Conservation (phyloP, 495 filamentous ascomycete species). For the Glutinoglossum americanum region DNA sequence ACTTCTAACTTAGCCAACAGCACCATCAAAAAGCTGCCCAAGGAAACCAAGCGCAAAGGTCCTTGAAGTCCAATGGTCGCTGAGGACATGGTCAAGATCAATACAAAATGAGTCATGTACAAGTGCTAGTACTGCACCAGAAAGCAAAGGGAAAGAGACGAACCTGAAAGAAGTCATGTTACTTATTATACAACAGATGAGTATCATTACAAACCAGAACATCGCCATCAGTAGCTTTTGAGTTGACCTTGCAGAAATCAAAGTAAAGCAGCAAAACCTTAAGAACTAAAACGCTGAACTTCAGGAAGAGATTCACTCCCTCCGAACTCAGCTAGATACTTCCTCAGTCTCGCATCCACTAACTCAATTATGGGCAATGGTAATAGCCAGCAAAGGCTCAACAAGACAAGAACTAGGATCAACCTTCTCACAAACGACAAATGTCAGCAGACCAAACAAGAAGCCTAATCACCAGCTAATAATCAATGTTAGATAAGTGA, state of each 20-base stretch:
- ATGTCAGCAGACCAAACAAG: background rate
- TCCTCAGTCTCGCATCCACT: background rate
- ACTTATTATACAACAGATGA: background rate
- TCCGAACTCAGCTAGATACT: background rate
- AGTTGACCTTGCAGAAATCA: too few relatives aligned
- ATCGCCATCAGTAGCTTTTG: too few relatives aligned
- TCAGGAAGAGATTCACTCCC: background rate
- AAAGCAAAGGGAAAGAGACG: background rate
- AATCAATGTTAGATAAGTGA: background rate
- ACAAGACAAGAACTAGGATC: background rate
- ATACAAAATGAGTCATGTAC: background rate
- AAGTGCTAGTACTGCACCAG: background rate
- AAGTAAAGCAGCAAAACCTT: background rate
- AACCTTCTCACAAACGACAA: background rate
- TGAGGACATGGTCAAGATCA: background rate
- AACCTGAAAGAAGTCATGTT: background rate
- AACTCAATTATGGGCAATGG: background rate
- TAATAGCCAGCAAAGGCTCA: background rate
- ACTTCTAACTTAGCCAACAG: background rate
- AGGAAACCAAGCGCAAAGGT: background rate
- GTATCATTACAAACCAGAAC: too few relatives aligned
- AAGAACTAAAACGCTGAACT: constrained; percentile 2
- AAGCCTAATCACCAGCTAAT: background rate
- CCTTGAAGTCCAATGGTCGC: background rate
- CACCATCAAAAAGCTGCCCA: background rate